Evolutionary conservation across 2,329 filamentous ascomycete species (phyloP), one percentile per base, ranked within the genome.

Genomic region (Colletotrichum sp.): DNA sequence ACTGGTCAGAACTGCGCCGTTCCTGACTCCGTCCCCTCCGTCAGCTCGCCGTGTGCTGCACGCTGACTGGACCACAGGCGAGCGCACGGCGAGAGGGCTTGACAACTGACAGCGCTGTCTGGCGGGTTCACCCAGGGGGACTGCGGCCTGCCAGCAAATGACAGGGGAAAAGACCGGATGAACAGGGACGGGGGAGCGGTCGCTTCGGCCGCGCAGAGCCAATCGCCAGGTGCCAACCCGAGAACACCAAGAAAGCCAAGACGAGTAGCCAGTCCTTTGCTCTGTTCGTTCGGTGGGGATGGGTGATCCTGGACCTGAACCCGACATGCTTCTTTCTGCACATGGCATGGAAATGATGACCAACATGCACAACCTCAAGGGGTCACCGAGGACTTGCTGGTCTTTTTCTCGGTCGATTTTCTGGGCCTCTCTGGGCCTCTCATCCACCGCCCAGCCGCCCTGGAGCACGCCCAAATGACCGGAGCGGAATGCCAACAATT

Each of bases 81-180:
- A 36, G 3, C 30, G 10, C 22, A 25, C 36, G n/a, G 12, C 43
- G 43, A 60, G 5, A 32, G 60, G 60, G 7, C 60, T 62, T 74
- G 71, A 65, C 66, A 74, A 58, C 66, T 74, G 71, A 65, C 66
- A 74, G 66, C 66, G 56, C 27, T 58, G 48, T 48, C 60, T 28
- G n/a, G 39, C n/a, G 32, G 39, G 28, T 15, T 66, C 18, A 43
- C 8, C 43, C 22, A 73, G 64, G 25, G 36, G 27, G 22, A 5
- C 36, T 9, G 36, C 36, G 36, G 15, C 36, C 43, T 61, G 58
- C 64, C 39, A 58, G 56, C 62, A 75, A 73, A 73, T 68, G 27
- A 68, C 69, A 73, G 73, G 70, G 72, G 61, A 13, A 60, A 28
- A 75, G 56, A 75, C 73, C 64, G 64, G 73, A 75, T 25, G 70